Evolutionary conservation across 176 grass and related monocot genomes (phyloP).

Genomic region (Phoenix roebelenii): DNA sequence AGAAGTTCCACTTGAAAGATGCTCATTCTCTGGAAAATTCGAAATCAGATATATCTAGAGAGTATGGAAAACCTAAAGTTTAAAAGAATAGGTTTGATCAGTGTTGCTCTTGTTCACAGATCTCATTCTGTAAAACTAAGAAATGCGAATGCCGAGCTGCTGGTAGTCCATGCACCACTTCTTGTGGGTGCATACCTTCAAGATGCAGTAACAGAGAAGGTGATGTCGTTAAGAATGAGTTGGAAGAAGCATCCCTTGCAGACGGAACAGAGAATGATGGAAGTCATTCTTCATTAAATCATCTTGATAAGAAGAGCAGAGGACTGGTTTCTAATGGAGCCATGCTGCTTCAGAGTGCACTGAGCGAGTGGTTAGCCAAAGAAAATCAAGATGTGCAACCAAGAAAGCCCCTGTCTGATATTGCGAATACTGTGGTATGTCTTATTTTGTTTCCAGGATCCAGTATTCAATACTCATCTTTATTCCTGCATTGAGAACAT

Average conservation of each 20-base stretch:
- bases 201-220: slow-evolving; percentile 64
- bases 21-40: background rate
- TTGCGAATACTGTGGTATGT: slow-evolving; percentile 49
- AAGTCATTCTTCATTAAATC: slow-evolving; percentile 27
- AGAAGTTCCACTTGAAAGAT: slow-evolving; percentile 15
- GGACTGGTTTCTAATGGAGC: slow-evolving; percentile 42
- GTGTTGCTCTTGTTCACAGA: slow-evolving; percentile 57
- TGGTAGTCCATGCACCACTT: slow-evolving; percentile 31
- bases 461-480: too few species aligned
- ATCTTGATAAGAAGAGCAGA: slow-evolving; percentile 17
- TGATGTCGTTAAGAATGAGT: slow-evolving; percentile 17
- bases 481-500: too few species aligned
- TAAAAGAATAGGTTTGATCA: slow-evolving; percentile 16
- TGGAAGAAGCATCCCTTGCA: slow-evolving; percentile 9
- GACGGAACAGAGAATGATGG: slow-evolving; percentile 11
- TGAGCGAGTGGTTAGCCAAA: slow-evolving; percentile 22
- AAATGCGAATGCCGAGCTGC: slow-evolving; percentile 62
- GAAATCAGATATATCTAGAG: slow-evolving; percentile 24
- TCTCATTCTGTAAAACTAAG: slow-evolving; percentile 63
- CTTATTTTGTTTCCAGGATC: background rate
- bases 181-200: slow-evolving; percentile 44
- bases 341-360: slow-evolving; percentile 42
- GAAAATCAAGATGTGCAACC: slow-evolving; percentile 17
- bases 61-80: slow-evolving; percentile 15
- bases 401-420: slow-evolving; percentile 54